These are phyloP conservation scores for Cryptosporidium canis DNA, from an alignment of 169 alveolate species.

Conservation along the genomic window DNA sequence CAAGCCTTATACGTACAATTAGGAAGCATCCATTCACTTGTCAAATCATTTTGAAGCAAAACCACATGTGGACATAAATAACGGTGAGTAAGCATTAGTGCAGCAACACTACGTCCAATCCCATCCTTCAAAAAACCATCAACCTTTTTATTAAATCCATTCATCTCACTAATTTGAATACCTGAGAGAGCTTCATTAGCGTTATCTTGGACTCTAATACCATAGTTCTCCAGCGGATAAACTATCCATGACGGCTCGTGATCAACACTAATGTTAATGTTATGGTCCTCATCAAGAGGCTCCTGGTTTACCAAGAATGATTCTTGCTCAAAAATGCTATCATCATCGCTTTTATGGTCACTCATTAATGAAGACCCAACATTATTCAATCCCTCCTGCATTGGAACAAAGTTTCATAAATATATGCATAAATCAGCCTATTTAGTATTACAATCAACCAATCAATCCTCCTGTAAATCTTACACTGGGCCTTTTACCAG, in stretches of 20 bases:
- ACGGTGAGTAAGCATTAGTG: slow-evolving; percentile 76
- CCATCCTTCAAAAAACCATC: slow-evolving; percentile 74
- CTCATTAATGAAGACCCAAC: neutral
- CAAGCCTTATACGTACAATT: slow-evolving; percentile 76
- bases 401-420: neutral
- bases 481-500: neutral
- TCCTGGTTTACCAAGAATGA: neutral
- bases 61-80: slow-evolving; percentile 77
- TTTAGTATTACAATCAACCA: neutral
- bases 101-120: slow-evolving; percentile 77
- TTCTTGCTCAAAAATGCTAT: slow-evolving; percentile 8
- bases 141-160: slow-evolving; percentile 58
- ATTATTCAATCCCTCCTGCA: neutral
- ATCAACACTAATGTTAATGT: slow-evolving; percentile 1
- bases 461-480: neutral
- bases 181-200: neutral
- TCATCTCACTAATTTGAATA: slow-evolving; percentile 30
- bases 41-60: slow-evolving; percentile 73
- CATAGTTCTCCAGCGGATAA: slow-evolving; percentile 65
- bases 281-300: slow-evolving; percentile 7
- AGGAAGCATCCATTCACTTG: slow-evolving; percentile 75
- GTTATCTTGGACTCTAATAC: slow-evolving; percentile 56
- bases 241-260: slow-evolving; percentile 68
- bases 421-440: neutral
- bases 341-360: neutral